A percentile compares a stretch with the other conserved stretches of the same genome.
Conservation (phyloP, 768 basidiomycete genomes). For the Astraeus odoratus region DNA sequence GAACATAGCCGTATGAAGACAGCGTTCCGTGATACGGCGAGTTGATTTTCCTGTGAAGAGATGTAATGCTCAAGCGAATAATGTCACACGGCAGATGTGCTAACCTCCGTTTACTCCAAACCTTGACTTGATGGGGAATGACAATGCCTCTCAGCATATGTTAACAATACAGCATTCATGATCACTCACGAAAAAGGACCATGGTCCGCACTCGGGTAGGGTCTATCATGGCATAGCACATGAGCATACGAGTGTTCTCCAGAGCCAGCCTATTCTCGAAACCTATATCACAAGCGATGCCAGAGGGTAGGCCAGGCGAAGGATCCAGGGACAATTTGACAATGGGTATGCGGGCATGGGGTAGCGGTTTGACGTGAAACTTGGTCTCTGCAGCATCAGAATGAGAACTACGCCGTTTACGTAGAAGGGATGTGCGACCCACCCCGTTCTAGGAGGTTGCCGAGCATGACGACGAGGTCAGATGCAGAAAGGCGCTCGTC, state of each 20-base stretch:
- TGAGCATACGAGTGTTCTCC: slow-evolving; percentile 91
- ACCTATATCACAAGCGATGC: slow-evolving; percentile 97
- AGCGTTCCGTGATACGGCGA: slow-evolving; percentile 96
- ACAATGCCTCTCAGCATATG: slow-evolving; percentile 7
- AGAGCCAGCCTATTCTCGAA: slow-evolving; percentile 96
- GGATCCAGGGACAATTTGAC: slow-evolving; percentile 93
- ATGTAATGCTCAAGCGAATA: slow-evolving; percentile 1
- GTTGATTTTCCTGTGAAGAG: slow-evolving; percentile 78
- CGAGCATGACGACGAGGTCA: slow-evolving; percentile 91
- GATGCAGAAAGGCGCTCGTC: slow-evolving; percentile 71
- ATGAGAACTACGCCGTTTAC: slow-evolving; percentile 3
- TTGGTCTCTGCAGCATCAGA: slow-evolving; percentile 65
- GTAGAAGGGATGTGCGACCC: slow-evolving; percentile 22
- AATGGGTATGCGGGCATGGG: slow-evolving; percentile 96
- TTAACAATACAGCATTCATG: slow-evolving; percentile 8
- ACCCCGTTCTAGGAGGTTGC: slow-evolving; percentile 91
- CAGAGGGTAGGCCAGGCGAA: slow-evolving; percentile 70
- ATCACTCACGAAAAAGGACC: slow-evolving; percentile 88
- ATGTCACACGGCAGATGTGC: neutral
- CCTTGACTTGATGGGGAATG: slow-evolving; percentile 64
- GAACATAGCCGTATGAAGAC: slow-evolving; percentile 94
- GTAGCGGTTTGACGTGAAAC: slow-evolving; percentile 92
- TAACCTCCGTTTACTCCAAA: slow-evolving; percentile 94
- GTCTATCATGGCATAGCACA: slow-evolving; percentile 97
- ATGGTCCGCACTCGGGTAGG: slow-evolving; percentile 88